phyloP scores from a whole-genome alignment of 441 rosid genomes.

The California macrophylla region DNA sequence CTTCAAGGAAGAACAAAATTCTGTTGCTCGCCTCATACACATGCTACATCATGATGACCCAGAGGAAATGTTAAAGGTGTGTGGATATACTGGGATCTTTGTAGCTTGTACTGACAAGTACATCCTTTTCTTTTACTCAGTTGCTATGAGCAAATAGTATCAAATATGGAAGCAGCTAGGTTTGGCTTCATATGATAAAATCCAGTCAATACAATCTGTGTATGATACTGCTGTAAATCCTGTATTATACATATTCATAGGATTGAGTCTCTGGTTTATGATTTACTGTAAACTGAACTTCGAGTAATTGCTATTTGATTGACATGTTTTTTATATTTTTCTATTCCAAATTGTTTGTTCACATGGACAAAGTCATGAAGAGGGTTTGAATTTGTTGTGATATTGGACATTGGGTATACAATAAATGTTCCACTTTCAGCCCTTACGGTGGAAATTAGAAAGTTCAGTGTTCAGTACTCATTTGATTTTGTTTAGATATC shows the following conservation, averaged over 20 bases:
- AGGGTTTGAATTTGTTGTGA: not conserved
- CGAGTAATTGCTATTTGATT: not conserved
- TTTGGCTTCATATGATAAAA: slow-evolving; percentile 3
- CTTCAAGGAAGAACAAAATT: slow-evolving; percentile 61
- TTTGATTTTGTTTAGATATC: not conserved
- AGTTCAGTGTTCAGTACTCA: not conserved
- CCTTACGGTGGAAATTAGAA: not conserved
- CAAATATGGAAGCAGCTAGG: not conserved
- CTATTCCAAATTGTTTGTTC: not conserved
- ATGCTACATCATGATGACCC: slow-evolving; percentile 49
- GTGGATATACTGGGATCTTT: not conserved
- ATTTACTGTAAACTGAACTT: not conserved
- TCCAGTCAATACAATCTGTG: not conserved
- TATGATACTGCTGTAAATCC: not conserved
- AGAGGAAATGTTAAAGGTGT: slow-evolving; percentile 61
- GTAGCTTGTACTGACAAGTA: not conserved
- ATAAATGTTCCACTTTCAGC: not conserved
- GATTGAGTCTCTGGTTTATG: not conserved
- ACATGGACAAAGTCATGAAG: not conserved
- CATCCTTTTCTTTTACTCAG: not conserved
- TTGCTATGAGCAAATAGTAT: not conserved
- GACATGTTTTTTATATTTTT: not conserved
- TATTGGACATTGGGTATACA: not conserved
- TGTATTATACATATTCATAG: not conserved
- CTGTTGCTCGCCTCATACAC: slow-evolving; percentile 55